Base-by-base conservation (phyloP, 352 stramenopile species). In the Pelagophyceae sp. region DNA sequence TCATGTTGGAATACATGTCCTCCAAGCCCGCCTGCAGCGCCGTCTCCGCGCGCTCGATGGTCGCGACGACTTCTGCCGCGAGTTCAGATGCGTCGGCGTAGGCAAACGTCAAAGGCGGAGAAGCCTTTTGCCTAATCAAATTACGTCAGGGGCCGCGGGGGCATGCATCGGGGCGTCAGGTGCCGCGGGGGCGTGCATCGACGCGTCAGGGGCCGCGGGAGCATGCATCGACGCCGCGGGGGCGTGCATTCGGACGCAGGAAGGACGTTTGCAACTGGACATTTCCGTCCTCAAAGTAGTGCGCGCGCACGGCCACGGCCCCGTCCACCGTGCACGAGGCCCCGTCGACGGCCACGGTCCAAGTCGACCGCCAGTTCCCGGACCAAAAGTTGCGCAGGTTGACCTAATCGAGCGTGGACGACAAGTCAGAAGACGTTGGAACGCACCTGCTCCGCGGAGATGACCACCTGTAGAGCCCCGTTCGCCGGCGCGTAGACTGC, bases 221-320 rank as follows among this genome's bases (percentile, higher is more conserved):
- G n/a, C n/a, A n/a, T n/a, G n/a, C n/a, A n/a, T n/a, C n/a, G n/a
- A n/a, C n/a, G n/a, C n/a, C n/a, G n/a, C n/a, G n/a, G n/a, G n/a
- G n/a, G n/a, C n/a, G n/a, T n/a, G n/a, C n/a, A n/a, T n/a, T n/a
- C n/a, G n/a, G n/a, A n/a, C n/a, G n/a, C n/a, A n/a, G n/a, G n/a
- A n/a, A n/a, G 76, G 84, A 81, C 69, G 84, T 92, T 78, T 94
- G 88, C 58, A 97, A 80, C 85, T 97, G 92, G 38, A 97, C 83
- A 78, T 97, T 97, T 50, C 92, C 92, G 82, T 96, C 94, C 83
- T 97, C 92, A 84, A 96, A 97, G 85, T 96, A 96, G 84, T 97
- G 92, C 38, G 92, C 90, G 76, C 94, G 91, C 37, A 96, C 80
- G 71, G 89, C 79, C 61, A 95, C 90, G 38, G 72, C 85, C 67